Base-by-base conservation (phyloP, 345 rosid species). In the Limnanthes douglasii region DNA sequence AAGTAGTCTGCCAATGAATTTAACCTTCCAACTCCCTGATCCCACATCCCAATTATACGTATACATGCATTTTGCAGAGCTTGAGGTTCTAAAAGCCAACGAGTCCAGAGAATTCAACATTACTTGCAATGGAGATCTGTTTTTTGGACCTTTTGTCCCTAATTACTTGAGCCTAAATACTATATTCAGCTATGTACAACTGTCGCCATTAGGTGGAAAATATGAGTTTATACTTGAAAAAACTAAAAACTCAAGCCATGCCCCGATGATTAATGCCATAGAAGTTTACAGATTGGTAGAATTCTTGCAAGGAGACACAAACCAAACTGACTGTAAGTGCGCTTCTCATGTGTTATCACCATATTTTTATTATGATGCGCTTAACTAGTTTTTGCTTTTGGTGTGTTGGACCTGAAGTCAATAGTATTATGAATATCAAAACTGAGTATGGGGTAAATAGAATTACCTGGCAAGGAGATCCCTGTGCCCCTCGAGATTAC, bases 391-490 rank as follows among this genome's bases (percentile, higher is more conserved):
- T 10, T 18, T 3, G 5, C 11, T 26, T 26, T 26, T 11, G 8
- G 8, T 26, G n/a, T 7, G n/a, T n/a, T n/a, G n/a, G n/a, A n/a
- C n/a, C n/a, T n/a, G n/a, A 3, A 65, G 64, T 48, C 23, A 21
- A 52, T 19, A 54, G 60, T 1, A 43, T 68, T 8, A 43, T 13
- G 37, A 38, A 14, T 15, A 59, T 67, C 32, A 43, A 55, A 42
- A 47, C 45, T 0, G n/a, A 3, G 3, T 68, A 68, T 48, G 51
- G 54, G 15, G 4, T 72, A 33, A 56, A 29, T 11, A 50, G 40
- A 11, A 40, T 59, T 8, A 36, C 49, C 23, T 71, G 71, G 79
- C 64, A 64, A n/a, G 79, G 79, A 48, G 79, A 67, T 61, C 74
- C 74, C 7, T 60, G 61, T 7, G 25, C 41, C 20, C 65, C 62